Percentiles rank a stretch among this genome's conserved stretches.
Conservation (phyloP, 768 basidiomycete genomes). For the Agrocybe chaxingu region DNA sequence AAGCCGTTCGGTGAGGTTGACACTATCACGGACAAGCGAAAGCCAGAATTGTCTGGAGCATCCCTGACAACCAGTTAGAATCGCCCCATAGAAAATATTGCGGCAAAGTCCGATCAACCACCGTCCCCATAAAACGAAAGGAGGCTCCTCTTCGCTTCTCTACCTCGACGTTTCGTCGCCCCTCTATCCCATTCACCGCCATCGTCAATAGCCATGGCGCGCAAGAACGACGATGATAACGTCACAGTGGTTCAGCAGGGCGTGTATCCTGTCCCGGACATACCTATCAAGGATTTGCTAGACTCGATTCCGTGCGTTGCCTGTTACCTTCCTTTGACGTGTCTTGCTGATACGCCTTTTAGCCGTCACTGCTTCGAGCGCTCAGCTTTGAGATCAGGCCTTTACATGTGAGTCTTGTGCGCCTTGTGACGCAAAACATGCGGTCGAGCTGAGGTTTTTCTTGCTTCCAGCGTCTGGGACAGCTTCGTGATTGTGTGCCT, state of each 20-base stretch:
- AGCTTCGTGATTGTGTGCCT: constrained; percentile 60
- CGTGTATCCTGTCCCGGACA: constrained; percentile 71
- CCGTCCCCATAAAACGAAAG: constrained; percentile 25
- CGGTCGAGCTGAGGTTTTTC: neutral
- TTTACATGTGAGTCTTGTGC: constrained; percentile 62
- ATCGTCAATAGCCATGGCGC: constrained; percentile 24
- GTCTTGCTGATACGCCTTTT: constrained; percentile 2
- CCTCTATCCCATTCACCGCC: constrained; percentile 8
- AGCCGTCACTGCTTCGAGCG: constrained; percentile 90
- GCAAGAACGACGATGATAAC: constrained; percentile 26
- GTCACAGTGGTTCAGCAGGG: constrained; percentile 50
- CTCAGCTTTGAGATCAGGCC: constrained; percentile 73
- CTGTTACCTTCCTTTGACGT: constrained; percentile 5
- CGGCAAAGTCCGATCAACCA: constrained; percentile 22
- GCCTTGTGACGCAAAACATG: neutral
- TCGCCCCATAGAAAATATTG: constrained; percentile 17
- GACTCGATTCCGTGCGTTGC: constrained; percentile 73
- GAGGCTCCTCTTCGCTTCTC: constrained; percentile 10
- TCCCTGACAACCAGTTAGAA: constrained; percentile 10
- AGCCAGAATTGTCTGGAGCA: neutral
- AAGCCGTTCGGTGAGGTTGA: too few species aligned
- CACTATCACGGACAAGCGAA: too few species aligned
- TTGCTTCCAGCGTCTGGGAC: constrained; percentile 63
- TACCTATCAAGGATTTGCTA: constrained; percentile 84
- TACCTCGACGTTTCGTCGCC: constrained; percentile 6